Percentiles rank a stretch among this genome's conserved stretches.
phyloP scores from a whole-genome alignment of 108 stramenopile species.

The Cyclostephanos invisitatus region DNA sequence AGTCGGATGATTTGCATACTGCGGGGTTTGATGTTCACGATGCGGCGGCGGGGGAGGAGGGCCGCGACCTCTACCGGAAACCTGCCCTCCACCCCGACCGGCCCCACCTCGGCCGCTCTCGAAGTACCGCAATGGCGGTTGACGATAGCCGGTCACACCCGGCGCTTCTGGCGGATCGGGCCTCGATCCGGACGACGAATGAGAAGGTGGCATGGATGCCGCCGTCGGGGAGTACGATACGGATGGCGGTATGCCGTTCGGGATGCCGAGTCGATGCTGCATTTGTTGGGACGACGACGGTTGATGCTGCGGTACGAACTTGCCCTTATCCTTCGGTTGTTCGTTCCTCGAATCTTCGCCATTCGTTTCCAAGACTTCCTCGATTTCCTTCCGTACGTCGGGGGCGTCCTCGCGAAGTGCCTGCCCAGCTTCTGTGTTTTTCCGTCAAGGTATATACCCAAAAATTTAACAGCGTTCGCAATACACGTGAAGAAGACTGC shows the following conservation, averaged over 20 bases:
- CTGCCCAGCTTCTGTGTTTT: slow-evolving; percentile 50
- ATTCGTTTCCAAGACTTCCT: slow-evolving; percentile 16
- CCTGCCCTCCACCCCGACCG: slow-evolving; percentile 3
- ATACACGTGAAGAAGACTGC: neutral
- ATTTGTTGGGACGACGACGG: slow-evolving; percentile 14
- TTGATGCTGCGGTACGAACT: slow-evolving; percentile 20
- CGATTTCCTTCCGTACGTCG: slow-evolving; percentile 45
- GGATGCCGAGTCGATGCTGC: slow-evolving; percentile 15
- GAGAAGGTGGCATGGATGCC: slow-evolving; percentile 1
- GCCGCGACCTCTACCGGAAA: slow-evolving; percentile 25
- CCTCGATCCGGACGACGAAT: slow-evolving; percentile 8
- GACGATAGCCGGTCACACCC: slow-evolving; percentile 48
- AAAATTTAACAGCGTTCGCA: neutral
- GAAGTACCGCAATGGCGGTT: slow-evolving; percentile 44
- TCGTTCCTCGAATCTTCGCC: neutral
- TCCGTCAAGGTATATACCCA: neutral
- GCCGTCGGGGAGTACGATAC: slow-evolving; percentile 38
- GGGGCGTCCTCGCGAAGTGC: slow-evolving; percentile 57
- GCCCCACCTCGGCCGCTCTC: slow-evolving; percentile 15
- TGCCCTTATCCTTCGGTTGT: neutral
- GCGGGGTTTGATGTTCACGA: neutral
- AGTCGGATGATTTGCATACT: slow-evolving; percentile 1
- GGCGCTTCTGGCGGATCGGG: slow-evolving; percentile 47
- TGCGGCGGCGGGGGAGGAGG: slow-evolving; percentile 16
- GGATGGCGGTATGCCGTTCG: slow-evolving; percentile 26